Percentiles rank a stretch among this genome's conserved stretches.
These are phyloP conservation scores for Termitomyces sp. DNA, from an alignment of 768 basidiomycete species.

Conservation along the genomic window DNA sequence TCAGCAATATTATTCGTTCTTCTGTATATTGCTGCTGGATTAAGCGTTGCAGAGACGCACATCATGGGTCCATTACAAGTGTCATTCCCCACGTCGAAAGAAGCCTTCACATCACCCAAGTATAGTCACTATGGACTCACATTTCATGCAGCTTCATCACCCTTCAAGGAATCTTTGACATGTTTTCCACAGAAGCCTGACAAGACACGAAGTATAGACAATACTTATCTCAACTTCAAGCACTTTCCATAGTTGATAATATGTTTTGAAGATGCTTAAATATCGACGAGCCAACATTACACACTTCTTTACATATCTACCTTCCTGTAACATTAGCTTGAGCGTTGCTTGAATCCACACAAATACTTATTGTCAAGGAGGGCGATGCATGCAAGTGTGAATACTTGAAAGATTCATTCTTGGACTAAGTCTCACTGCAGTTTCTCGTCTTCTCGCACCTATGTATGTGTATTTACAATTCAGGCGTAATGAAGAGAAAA, in stretches of 20 bases:
- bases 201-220: not conserved
- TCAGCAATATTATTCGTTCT: not conserved
- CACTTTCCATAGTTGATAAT: not conserved
- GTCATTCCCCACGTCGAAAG: slow-evolving; percentile 21
- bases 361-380: not conserved
- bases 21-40: not conserved
- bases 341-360: not conserved
- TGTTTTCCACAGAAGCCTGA: slow-evolving; percentile 6
- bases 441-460: not conserved
- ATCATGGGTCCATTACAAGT: slow-evolving; percentile 22
- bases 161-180: slow-evolving; percentile 13
- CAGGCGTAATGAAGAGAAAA: not conserved
- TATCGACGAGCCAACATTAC: too few relatives aligned
- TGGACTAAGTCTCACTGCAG: not conserved
- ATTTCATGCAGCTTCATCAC: slow-evolving; percentile 17
- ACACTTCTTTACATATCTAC: not conserved
- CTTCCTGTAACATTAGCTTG: not conserved
- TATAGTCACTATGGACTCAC: slow-evolving; percentile 24
- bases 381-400: too few relatives aligned
- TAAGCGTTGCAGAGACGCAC: slow-evolving; percentile 5
- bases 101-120: slow-evolving; percentile 26
- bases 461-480: not conserved
- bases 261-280: not conserved
- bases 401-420: not conserved
- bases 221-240: not conserved